A percentile compares a stretch with the other conserved stretches of the same genome.
phyloP scores from a whole-genome alignment of 1,284 basidiomycete species.

The Microbotryum intermedium region DNA sequence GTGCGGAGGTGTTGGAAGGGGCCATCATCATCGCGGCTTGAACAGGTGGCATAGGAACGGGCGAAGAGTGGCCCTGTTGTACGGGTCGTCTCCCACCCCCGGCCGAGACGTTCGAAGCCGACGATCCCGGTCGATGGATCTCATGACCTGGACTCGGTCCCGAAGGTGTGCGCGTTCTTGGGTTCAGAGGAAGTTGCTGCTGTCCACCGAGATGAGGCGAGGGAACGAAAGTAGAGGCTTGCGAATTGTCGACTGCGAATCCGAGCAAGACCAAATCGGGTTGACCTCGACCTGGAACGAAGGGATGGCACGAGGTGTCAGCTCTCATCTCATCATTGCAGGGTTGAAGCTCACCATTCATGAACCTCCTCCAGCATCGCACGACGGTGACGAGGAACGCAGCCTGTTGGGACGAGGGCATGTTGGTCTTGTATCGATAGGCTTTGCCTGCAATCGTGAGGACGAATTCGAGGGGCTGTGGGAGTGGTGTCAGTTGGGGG shows the following conservation, averaged over 20 bases:
- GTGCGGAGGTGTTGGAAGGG: no score
- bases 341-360: conserved; percentile 19
- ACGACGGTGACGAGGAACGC: conserved; percentile 61
- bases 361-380: conserved; percentile 53
- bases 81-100: no score
- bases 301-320: not conserved
- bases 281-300: conserved; percentile 10
- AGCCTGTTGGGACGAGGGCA: conserved; percentile 54
- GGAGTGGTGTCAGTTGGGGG: not conserved
- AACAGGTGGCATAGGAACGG: no score
- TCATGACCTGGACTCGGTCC: not conserved
- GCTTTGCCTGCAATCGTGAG: conserved; percentile 67
- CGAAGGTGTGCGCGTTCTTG: not conserved
- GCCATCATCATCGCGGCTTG: no score
- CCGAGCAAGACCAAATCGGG: conserved; percentile 26
- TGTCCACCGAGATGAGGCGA: not conserved
- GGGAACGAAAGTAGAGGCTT: not conserved
- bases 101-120: not conserved
- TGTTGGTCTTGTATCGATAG: conserved; percentile 79
- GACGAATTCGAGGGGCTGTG: conserved; percentile 49
- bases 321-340: no score
- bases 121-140: not conserved
- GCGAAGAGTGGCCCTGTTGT: no score
- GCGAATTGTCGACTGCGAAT: conserved; percentile 28
- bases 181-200: not conserved